A percentile compares a stretch with the other conserved stretches of the same genome.
phyloP scores from a whole-genome alignment of 1,284 basidiomycete species.

The Ustilago bromivora region DNA sequence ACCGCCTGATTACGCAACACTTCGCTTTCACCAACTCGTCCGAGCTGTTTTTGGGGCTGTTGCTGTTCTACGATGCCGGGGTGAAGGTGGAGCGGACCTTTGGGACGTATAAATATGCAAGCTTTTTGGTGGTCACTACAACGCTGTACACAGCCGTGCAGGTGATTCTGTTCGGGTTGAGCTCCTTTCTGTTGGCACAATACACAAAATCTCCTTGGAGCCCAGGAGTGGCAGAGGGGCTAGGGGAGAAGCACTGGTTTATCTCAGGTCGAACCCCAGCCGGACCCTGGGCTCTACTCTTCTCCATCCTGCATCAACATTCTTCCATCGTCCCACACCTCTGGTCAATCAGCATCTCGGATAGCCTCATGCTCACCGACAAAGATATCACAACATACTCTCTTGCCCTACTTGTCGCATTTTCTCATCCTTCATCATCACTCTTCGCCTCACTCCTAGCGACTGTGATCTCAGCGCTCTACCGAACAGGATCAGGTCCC shows the following conservation, averaged over 20 bases:
- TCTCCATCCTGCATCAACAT: conserved; percentile 39
- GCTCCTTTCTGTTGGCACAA: not conserved
- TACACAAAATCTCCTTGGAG: not conserved
- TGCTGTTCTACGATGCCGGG: conserved; percentile 81
- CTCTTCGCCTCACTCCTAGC: conserved; percentile 17
- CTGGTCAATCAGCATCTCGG: conserved; percentile 31
- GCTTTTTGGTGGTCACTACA: conserved; percentile 29
- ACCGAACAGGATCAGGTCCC: conserved; percentile 6
- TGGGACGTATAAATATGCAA: conserved; percentile 85
- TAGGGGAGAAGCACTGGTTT: not conserved
- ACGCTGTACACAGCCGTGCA: conserved; percentile 19
- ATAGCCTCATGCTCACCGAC: conserved; percentile 18
- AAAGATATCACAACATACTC: conserved; percentile 20
- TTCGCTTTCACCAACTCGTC: conserved; percentile 84
- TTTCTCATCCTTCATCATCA: conserved; percentile 19
- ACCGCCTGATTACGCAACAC: conserved; percentile 82
- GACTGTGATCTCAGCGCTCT: conserved; percentile 22
- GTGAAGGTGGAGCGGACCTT: conserved; percentile 85
- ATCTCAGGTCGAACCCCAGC: conserved; percentile 21
- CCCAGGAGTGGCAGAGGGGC: too few relatives aligned
- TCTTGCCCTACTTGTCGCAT: conserved; percentile 18
- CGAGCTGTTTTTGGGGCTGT: conserved; percentile 82
- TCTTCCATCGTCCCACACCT: conserved; percentile 36
- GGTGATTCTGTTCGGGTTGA: conserved; percentile 11
- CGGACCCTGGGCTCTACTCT: conserved; percentile 40